phyloP scores from a whole-genome alignment of 768 basidiomycete species.

The Leccinum obscurum region DNA sequence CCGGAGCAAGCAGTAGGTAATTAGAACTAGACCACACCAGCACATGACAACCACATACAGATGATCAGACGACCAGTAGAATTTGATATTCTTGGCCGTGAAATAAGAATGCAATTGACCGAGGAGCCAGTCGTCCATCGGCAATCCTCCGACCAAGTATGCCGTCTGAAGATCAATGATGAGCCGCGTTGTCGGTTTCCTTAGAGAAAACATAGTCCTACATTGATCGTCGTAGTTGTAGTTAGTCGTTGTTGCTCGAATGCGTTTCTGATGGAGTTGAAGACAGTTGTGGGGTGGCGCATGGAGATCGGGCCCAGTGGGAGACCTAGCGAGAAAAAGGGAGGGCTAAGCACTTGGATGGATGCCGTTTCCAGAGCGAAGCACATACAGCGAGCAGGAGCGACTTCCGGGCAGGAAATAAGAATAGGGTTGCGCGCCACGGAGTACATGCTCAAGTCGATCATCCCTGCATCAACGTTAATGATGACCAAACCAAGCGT shows the following conservation, averaged over 20 bases:
- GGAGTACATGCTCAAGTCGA: neutral
- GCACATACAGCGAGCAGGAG: neutral
- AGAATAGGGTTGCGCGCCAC: neutral
- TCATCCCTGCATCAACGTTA: neutral
- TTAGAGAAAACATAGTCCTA: neutral
- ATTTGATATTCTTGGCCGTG: neutral
- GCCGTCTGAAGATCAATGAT: neutral
- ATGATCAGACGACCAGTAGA: neutral
- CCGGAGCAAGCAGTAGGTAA: neutral
- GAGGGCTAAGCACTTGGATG: neutral
- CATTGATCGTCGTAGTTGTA: neutral
- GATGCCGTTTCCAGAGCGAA: neutral
- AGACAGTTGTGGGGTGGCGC: neutral
- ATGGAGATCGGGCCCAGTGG: neutral
- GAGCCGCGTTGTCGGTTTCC: neutral
- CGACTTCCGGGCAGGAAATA: neutral
- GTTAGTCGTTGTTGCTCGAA: neutral
- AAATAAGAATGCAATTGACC: neutral
- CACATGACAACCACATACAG: neutral
- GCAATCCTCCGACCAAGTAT: neutral
- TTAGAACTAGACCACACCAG: neutral
- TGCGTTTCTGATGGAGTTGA: neutral
- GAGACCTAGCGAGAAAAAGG: neutral
- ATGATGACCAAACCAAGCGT: neutral
- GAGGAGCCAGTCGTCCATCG: neutral